phyloP scores from a whole-genome alignment of 371 early-diverging fungal species.

The Conidiobolus incongruus region DNA sequence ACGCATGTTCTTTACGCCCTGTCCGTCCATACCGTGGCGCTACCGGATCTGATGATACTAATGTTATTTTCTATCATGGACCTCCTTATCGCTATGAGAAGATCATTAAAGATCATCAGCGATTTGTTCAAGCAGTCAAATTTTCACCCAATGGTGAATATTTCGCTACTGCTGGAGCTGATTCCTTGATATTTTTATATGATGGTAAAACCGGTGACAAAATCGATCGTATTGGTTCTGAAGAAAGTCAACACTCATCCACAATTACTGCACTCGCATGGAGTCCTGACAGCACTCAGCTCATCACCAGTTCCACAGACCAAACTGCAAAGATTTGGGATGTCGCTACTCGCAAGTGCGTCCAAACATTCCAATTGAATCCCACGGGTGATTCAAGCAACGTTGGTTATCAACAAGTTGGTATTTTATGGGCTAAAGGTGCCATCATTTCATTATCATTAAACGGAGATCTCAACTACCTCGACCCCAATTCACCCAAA shows the following conservation, averaged over 20 bases:
- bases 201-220: constrained; percentile 79
- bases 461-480: constrained; percentile 59
- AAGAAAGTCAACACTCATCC: constrained; percentile 36
- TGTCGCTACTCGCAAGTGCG: constrained; percentile 34
- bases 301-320: constrained; percentile 75
- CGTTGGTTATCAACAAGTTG: constrained; percentile 77
- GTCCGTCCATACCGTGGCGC: constrained; percentile 80
- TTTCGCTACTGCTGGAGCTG: constrained; percentile 71
- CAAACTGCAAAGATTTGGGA: constrained; percentile 86
- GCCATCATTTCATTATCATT: constrained; percentile 53
- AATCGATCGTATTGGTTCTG: constrained; percentile 34
- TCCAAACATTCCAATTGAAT: constrained; percentile 28
- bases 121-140: constrained; percentile 72
- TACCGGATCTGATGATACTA: constrained; percentile 79
- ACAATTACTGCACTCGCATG: constrained; percentile 67
- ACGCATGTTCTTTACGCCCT: constrained; percentile 61
- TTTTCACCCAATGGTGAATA: constrained; percentile 67
- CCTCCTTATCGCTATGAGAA: constrained; percentile 69
- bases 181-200: constrained; percentile 64
- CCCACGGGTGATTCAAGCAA: constrained; percentile 7
- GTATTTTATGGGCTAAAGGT: constrained; percentile 66
- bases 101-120: constrained; percentile 50
- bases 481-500: constrained; percentile 33
- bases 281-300: constrained; percentile 53
- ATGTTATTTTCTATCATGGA: constrained; percentile 73